These are phyloP conservation scores for Massospora cicadina DNA, from an alignment of 371 early-diverging fungal genomes.

Conservation along the genomic window DNA sequence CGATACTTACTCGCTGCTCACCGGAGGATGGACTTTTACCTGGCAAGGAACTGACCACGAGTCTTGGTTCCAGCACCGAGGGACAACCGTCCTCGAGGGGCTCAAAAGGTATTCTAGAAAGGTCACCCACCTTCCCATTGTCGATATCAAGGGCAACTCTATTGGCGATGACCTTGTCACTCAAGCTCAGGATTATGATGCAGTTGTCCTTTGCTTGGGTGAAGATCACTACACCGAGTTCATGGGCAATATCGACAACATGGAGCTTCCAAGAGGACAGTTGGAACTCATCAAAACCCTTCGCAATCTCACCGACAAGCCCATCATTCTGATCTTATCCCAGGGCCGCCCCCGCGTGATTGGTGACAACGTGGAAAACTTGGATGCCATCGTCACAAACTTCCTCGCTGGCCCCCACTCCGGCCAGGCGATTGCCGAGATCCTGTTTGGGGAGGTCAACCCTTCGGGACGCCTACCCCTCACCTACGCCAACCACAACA, in stretches of 20 bases:
- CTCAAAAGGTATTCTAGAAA: constrained; percentile 12
- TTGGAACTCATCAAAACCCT: constrained; percentile 20
- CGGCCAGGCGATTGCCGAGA: constrained; percentile 30
- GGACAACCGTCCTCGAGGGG: constrained; percentile 26
- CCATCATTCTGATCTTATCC: constrained; percentile 27
- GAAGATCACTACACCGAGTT: constrained; percentile 32
- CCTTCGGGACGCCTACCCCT: constrained; percentile 28
- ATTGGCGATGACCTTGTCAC: constrained; percentile 18
- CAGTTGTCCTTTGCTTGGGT: constrained; percentile 24
- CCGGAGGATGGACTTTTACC: constrained; percentile 37
- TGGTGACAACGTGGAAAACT: constrained; percentile 22
- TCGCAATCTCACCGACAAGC: constrained; percentile 17
- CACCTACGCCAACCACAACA: constrained; percentile 32
- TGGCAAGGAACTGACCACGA: constrained; percentile 32
- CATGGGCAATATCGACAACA: constrained; percentile 31
- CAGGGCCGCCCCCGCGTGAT: constrained; percentile 39
- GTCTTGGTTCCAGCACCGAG: constrained; percentile 26
- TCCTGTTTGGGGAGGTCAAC: constrained; percentile 24
- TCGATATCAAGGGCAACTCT: constrained; percentile 15
- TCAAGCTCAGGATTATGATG: constrained; percentile 21
- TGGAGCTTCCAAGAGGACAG: constrained; percentile 29
- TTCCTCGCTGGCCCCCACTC: constrained; percentile 25
- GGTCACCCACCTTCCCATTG: constrained; percentile 16
- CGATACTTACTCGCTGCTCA: constrained; percentile 22
- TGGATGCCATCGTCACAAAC: constrained; percentile 25